Conservation (phyloP, 192 early-diverging fungal genomes). For the Phycomyces nitens region DNA sequence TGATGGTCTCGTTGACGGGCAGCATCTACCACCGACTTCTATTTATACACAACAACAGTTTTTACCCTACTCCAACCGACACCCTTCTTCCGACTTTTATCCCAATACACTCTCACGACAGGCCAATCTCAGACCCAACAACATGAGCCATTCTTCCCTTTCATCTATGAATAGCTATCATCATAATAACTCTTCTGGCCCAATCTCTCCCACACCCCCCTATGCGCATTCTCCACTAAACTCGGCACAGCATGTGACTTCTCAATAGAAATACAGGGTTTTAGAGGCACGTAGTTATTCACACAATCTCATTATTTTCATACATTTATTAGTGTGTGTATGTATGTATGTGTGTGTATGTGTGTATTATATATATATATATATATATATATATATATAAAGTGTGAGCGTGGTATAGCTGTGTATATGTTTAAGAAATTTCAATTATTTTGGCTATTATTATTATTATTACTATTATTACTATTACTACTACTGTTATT, state of each 20-base stretch:
- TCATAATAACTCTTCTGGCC: neutral
- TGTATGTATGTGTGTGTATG: too few relatives aligned
- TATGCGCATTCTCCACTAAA: neutral
- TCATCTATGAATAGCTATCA: slow-evolving; percentile 2
- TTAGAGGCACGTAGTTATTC: too few relatives aligned
- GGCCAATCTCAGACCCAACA: neutral
- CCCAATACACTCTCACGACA: slow-evolving; percentile 1
- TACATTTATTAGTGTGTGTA: too few relatives aligned
- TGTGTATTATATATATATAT: too few relatives aligned
- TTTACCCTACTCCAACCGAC: slow-evolving; percentile 21
- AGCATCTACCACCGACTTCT: slow-evolving; percentile 16
- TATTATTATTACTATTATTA: too few relatives aligned
- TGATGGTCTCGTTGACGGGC: slow-evolving; percentile 16
- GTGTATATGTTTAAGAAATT: too few relatives aligned
- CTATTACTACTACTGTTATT: too few relatives aligned
- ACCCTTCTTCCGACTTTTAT: slow-evolving; percentile 25
- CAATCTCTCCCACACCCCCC: neutral
- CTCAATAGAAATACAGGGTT: neutral
- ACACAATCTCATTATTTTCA: too few relatives aligned
- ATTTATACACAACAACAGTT: slow-evolving; percentile 29
- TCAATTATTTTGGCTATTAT: too few relatives aligned
- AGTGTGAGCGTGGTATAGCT: too few relatives aligned
- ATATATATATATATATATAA: too few relatives aligned
- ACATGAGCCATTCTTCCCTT: neutral
- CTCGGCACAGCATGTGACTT: neutral